phyloP scores from a whole-genome alignment of 2,329 filamentous ascomycete genomes.

The Aspergillus ochraceoroseus region DNA sequence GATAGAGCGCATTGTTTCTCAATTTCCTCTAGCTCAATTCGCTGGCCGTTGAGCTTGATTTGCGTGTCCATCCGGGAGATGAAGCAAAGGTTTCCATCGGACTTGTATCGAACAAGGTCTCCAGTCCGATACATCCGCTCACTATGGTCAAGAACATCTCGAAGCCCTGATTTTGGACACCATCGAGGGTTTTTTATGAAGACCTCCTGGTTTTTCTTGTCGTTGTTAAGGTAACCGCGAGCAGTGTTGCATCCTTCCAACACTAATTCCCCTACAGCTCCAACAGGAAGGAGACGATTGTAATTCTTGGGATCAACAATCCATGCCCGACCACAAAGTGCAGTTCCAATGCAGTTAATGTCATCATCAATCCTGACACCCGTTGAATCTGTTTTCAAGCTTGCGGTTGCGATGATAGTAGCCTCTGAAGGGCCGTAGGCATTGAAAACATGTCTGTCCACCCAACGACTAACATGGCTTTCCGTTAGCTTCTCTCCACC shows the following conservation, averaged over 20 bases:
- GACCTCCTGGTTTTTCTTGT: conserved; percentile 31
- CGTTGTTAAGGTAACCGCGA: conserved; percentile 43
- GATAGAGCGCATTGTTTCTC: conserved; percentile 42
- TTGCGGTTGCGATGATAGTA: conserved; percentile 33
- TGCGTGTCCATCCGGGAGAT: conserved; percentile 33
- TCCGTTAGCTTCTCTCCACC: conserved; percentile 46
- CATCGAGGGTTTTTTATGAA: conserved; percentile 37
- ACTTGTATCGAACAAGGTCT: conserved; percentile 37
- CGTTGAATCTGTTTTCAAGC: conserved; percentile 30
- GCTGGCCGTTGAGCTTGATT: conserved; percentile 44
- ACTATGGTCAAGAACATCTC: conserved; percentile 22
- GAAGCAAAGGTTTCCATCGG: conserved; percentile 33
- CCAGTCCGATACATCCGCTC: conserved; percentile 39
- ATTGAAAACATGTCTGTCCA: conserved; percentile 43
- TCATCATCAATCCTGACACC: conserved; percentile 30
- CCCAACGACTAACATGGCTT: conserved; percentile 44
- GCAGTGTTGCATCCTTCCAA: conserved; percentile 46
- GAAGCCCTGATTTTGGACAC: conserved; percentile 22
- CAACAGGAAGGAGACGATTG: conserved; percentile 41
- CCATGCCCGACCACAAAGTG: conserved; percentile 36
- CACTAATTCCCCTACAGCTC: conserved; percentile 46
- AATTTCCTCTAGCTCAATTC: conserved; percentile 46
- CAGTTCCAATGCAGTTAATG: conserved; percentile 34
- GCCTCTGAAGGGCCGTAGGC: conserved; percentile 44
- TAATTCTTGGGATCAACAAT: conserved; percentile 38